Evolutionary conservation across 2,329 filamentous ascomycete genomes (phyloP).

Genomic region (Ophiostoma sp.): DNA sequence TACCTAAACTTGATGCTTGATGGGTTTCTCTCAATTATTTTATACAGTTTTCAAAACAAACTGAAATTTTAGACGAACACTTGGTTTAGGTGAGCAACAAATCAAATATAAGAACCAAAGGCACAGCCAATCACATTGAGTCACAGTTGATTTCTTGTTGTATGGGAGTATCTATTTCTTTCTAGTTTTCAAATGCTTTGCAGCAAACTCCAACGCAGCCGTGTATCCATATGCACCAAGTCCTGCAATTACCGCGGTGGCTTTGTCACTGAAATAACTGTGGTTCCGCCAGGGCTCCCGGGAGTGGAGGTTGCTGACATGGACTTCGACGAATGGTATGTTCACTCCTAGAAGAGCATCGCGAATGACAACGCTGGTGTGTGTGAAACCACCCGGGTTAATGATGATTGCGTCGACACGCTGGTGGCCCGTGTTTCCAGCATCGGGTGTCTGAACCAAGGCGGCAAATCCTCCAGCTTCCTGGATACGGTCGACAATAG

Average conservation of each 20-base stretch:
- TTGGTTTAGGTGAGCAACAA: too few species aligned
- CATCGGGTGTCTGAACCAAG: not conserved
- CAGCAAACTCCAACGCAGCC: constrained; percentile 45
- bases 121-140: too few species aligned
- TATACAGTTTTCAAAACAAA: too few species aligned
- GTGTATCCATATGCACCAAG: constrained; percentile 59
- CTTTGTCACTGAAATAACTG: constrained; percentile 71
- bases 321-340: constrained; percentile 73
- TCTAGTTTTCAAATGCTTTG: not conserved
- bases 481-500: constrained; percentile 68
- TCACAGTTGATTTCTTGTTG: rapidly evolving
- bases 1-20: too few species aligned
- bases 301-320: constrained; percentile 69
- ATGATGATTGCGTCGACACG: constrained; percentile 62
- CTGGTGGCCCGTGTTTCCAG: not conserved
- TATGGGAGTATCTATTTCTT: constrained; percentile 34
- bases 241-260: constrained; percentile 66
- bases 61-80: too few species aligned
- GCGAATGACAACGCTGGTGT: constrained; percentile 70
- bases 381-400: constrained; percentile 70
- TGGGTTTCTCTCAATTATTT: too few species aligned
- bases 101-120: too few species aligned
- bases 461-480: constrained; percentile 18
- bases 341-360: constrained; percentile 65
- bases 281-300: constrained; percentile 63